Evolutionary conservation across 805 yeast genomes (phyloP).

Genomic region (Candida chilensis): DNA sequence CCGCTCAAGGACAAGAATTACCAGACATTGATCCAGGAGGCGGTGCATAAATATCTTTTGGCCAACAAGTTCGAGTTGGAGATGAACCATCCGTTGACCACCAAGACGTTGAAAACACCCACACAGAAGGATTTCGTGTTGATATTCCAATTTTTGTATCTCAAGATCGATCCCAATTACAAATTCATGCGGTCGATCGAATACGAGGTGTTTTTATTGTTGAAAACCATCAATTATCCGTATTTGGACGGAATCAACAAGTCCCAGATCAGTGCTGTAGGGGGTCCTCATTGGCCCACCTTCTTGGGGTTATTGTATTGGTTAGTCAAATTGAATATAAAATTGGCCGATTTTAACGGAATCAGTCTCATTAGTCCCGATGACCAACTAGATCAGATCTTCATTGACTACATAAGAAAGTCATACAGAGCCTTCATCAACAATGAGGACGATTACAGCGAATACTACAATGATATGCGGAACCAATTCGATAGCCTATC

Average conservation of each 20-base stretch:
- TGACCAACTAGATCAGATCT: slow-evolving; percentile 39
- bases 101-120: slow-evolving; percentile 61
- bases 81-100: slow-evolving; percentile 59
- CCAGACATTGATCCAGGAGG: slow-evolving; percentile 57
- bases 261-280: slow-evolving; percentile 84
- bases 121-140: slow-evolving; percentile 80
- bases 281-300: slow-evolving; percentile 81
- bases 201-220: slow-evolving; percentile 59
- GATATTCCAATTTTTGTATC: slow-evolving; percentile 75
- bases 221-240: slow-evolving; percentile 67
- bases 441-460: slow-evolving; percentile 53
- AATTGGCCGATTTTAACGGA: slow-evolving; percentile 27
- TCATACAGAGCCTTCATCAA: slow-evolving; percentile 62
- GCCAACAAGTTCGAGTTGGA: slow-evolving; percentile 65
- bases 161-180: slow-evolving; percentile 72
- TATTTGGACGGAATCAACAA: slow-evolving; percentile 73
- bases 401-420: slow-evolving; percentile 51
- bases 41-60: slow-evolving; percentile 55
- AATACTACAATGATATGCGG: slow-evolving; percentile 45
- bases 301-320: slow-evolving; percentile 79
- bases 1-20: slow-evolving; percentile 69
- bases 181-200: slow-evolving; percentile 61
- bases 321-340: slow-evolving; percentile 53
- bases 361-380: slow-evolving; percentile 23
- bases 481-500: slow-evolving; percentile 43